Conservation (phyloP, 2,329 filamentous ascomycete genomes). For the Rasamsonia emersonii region DNA sequence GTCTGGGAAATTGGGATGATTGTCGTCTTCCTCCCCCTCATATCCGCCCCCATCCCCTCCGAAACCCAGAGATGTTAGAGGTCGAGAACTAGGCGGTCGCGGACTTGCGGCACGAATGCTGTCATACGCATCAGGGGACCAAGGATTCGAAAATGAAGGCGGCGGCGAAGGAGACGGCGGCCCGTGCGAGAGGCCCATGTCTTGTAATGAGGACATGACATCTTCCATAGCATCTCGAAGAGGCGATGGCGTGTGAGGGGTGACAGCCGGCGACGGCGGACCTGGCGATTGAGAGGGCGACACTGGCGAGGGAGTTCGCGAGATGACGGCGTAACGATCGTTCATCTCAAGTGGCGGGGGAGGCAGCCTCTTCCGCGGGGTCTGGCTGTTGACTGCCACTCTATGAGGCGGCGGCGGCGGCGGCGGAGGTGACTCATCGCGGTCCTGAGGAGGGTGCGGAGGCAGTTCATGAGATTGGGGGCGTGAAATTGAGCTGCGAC, state of each 20-base stretch:
- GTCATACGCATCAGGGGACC: conserved; percentile 85
- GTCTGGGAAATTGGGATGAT: conserved; percentile 42
- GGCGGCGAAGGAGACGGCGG: conserved; percentile 45
- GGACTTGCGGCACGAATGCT: conserved; percentile 29
- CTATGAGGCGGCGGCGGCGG: conserved; percentile 76
- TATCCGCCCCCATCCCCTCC: conserved; percentile 41
- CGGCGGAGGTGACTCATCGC: conserved; percentile 68
- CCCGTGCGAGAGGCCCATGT: conserved; percentile 60
- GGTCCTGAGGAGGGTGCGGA: conserved; percentile 28
- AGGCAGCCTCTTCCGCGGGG: conserved; percentile 17
- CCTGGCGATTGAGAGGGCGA: conserved; percentile 43
- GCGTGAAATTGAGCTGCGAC: conserved; percentile 5
- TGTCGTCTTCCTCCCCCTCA: conserved; percentile 51
- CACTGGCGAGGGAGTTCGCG: conserved; percentile 41
- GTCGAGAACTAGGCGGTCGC: conserved; percentile 39
- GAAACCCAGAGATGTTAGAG: conserved; percentile 68
- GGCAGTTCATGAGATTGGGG: conserved; percentile 11
- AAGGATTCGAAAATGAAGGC: conserved; percentile 53
- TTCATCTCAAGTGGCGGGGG: conserved; percentile 32
- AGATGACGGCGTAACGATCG: conserved; percentile 28
- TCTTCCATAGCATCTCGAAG: conserved; percentile 94
- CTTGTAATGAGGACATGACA: conserved; percentile 89
- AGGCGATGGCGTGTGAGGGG: conserved; percentile 76
- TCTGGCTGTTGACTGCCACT: conserved; percentile 41
- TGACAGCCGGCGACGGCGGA: conserved; percentile 53